These are phyloP conservation scores for Exophiala xenobiotica DNA, from an alignment of 2,329 filamentous ascomycete genomes.

Conservation along the genomic window DNA sequence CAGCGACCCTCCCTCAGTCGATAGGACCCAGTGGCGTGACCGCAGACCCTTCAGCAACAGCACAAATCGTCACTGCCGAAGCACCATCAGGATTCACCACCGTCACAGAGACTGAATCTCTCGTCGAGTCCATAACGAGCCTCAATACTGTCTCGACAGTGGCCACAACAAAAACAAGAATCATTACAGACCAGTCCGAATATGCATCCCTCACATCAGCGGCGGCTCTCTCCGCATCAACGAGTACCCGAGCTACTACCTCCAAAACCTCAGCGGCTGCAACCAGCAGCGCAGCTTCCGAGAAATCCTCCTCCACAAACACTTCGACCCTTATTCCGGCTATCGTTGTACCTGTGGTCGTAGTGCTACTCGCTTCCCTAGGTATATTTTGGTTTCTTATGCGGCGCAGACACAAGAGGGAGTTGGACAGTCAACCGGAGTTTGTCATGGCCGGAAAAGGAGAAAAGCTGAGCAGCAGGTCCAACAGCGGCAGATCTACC, in stretches of 20 bases:
- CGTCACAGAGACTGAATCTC: slow-evolving; percentile 20
- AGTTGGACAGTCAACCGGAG: slow-evolving; percentile 26
- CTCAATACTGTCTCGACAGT: slow-evolving; percentile 20
- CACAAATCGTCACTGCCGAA: slow-evolving; percentile 14
- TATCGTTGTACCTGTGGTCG: slow-evolving; percentile 29
- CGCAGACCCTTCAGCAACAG: slow-evolving; percentile 15
- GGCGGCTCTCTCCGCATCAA: slow-evolving; percentile 30
- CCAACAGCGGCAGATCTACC: slow-evolving; percentile 26
- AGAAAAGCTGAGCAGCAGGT: slow-evolving; percentile 29
- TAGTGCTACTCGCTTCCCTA: slow-evolving; percentile 26
- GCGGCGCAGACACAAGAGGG: slow-evolving; percentile 26
- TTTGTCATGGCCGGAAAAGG: slow-evolving; percentile 31
- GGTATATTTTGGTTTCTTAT: slow-evolving; percentile 31
- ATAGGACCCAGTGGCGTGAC: slow-evolving; percentile 14
- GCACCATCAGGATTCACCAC: slow-evolving; percentile 26
- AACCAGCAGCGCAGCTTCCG: slow-evolving; percentile 39
- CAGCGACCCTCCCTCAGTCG: slow-evolving; percentile 11
- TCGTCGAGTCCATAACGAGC: slow-evolving; percentile 12
- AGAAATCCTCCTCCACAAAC: slow-evolving; percentile 36
- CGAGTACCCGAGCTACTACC: slow-evolving; percentile 41
- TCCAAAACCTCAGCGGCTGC: slow-evolving; percentile 38
- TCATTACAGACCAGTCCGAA: slow-evolving; percentile 23
- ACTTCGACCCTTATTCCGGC: slow-evolving; percentile 28
- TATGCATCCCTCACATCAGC: slow-evolving; percentile 28
- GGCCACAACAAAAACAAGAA: slow-evolving; percentile 20